Evolutionary conservation across 208 protist species (phyloP).

Genomic region (Endotrypanum monterogeii): DNA sequence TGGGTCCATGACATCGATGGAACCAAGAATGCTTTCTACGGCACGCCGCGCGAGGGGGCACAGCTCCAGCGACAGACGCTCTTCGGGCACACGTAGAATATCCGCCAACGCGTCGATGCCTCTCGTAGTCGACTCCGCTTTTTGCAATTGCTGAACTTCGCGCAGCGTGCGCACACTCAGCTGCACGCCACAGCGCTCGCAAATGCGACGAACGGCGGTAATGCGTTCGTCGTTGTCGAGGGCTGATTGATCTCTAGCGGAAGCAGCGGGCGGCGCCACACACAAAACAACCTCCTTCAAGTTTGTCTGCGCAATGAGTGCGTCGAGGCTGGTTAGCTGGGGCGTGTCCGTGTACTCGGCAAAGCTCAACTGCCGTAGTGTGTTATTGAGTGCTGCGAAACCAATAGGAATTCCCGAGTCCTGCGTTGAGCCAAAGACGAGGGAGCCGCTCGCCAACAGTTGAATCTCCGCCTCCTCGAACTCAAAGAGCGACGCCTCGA

Average conservation of each 20-base stretch:
- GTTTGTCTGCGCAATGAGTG: conserved; percentile 78
- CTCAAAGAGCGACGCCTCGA: conserved; percentile 88
- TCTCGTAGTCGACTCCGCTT: conserved; percentile 12
- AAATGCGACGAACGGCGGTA: conserved; percentile 69
- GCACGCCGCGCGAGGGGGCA: conserved; percentile 59
- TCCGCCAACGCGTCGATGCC: conserved; percentile 52
- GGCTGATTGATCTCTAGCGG: conserved; percentile 1
- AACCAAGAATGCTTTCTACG: conserved; percentile 60
- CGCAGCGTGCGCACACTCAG: conserved; percentile 39
- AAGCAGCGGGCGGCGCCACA: conserved; percentile 1
- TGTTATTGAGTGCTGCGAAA: conserved; percentile 85
- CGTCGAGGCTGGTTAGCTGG: conserved; percentile 79
- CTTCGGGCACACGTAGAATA: conserved; percentile 87
- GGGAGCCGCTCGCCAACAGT: conserved; percentile 63
- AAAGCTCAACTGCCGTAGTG: conserved; percentile 73
- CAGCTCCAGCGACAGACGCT: conserved; percentile 44
- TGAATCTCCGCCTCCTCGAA: conserved; percentile 90
- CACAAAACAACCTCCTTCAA: conserved; percentile 80
- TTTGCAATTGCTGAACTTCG: conserved; percentile 36
- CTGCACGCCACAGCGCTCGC: conserved; percentile 72
- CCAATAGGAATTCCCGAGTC: conserved; percentile 53
- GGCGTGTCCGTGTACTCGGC: conserved; percentile 80
- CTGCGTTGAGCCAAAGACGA: conserved; percentile 45
- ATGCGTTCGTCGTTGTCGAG: conserved; percentile 50
- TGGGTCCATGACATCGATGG: conserved; percentile 70